Evolutionary conservation across 2,329 filamentous ascomycete genomes (phyloP), one percentile per base, ranked within the genome.

Genomic region (Bipolaris zeicola): DNA sequence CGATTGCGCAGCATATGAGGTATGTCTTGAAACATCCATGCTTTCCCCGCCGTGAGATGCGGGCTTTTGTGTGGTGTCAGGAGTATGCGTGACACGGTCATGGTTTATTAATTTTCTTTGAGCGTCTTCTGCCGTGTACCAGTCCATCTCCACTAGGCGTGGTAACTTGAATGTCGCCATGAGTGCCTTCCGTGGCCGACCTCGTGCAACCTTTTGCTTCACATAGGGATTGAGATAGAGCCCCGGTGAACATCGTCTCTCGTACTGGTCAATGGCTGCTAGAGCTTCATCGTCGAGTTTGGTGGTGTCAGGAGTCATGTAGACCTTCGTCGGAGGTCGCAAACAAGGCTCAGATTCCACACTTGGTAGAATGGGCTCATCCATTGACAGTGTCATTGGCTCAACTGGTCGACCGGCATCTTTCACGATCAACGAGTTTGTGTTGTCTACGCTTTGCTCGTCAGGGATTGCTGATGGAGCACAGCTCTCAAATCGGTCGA

Each of bases 211-310:
- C 55, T 63, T 73, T 43, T 54, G 66, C n/a, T 76, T 78, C 14
- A 77, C 77, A 22, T 76, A 77, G n/a, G 79, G 78, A 55, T 82
- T 77, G 50, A 81, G 67, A 57, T 80, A 80, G 0, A 81, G 50
- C 0, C 79, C 79, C 34, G 77, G 71, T 4, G 63, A 58, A 7
- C 63, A 49, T 26, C 70, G 70, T n/a, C 63, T 61, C 24, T 69
- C 57, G n/a, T 77, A 69, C 8, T 68, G 64, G 5, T 64, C 61
- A 33, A 73, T 65, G 14, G 72, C 61, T 20, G 63, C 53, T 34
- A 65, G 61, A 11, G 71, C 45, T 14, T 28, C 45, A 36, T 39
- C 34, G 8, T 60, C 39, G 10, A 57, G 36, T 50, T 33, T 48
- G 5, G 52, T 50, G 24, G 46, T 28, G 24, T 51, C 52, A 3